Evolutionary conservation across 257 asterid genomes (phyloP).

Genomic region (Craterostigma plantagineum): DNA sequence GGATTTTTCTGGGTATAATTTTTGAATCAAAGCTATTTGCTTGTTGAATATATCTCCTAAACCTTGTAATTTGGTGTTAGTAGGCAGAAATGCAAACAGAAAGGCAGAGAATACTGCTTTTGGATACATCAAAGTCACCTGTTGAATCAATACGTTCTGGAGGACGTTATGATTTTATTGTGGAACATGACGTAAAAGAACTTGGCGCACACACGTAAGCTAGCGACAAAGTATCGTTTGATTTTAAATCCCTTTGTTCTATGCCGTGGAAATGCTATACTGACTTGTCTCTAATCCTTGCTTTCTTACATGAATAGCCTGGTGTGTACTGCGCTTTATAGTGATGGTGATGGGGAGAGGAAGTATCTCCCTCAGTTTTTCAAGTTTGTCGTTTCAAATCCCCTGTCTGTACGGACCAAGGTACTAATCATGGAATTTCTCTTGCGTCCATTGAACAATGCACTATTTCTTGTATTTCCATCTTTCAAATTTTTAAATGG

Average conservation of each 20-base stretch:
- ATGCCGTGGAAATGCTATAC: conserved; percentile 5
- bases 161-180: conserved; percentile 96
- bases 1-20: not conserved
- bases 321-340: conserved; percentile 95
- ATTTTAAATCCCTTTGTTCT: not conserved
- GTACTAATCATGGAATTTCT: conserved; percentile 20
- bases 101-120: conserved; percentile 79
- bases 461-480: conserved; percentile 3
- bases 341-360: conserved; percentile 75
- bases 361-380: conserved; percentile 97
- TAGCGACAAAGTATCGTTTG: conserved; percentile 7
- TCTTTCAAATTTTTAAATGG: not conserved
- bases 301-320: conserved; percentile 30
- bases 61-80: conserved; percentile 15
- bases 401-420: conserved; percentile 95
- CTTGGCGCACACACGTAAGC: conserved; percentile 98
- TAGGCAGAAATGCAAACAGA: conserved; percentile 99
- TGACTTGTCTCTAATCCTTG: conserved; percentile 11
- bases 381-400: conserved; percentile 89
- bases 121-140: conserved; percentile 85
- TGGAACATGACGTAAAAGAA: conserved; percentile 97
- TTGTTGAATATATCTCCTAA: too few species aligned
- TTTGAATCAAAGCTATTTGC: too few species aligned
- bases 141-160: conserved; percentile 92
- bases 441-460: too few species aligned